These are phyloP conservation scores for Flaveria linearis DNA, from an alignment of 129 eudicot genomes.

Conservation along the genomic window DNA sequence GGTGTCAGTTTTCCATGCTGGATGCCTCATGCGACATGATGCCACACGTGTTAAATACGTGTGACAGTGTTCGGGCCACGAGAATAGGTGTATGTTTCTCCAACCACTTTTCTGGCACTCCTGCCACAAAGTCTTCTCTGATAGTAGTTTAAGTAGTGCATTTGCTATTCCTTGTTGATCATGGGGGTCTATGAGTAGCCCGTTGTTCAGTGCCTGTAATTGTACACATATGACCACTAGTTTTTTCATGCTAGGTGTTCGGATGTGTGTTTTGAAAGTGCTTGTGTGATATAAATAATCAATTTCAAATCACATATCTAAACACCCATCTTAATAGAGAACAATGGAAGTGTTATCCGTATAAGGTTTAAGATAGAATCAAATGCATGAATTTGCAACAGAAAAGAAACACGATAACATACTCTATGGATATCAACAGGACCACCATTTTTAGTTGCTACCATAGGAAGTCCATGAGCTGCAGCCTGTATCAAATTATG, in stretches of 20 bases:
- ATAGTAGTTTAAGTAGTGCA: slow-evolving; percentile 81
- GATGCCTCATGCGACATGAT: slow-evolving; percentile 92
- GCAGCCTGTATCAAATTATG: slow-evolving; percentile 62
- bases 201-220: slow-evolving; percentile 72
- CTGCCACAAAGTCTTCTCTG: slow-evolving; percentile 83
- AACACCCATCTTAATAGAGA: background rate
- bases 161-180: slow-evolving; percentile 79
- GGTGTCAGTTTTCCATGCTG: slow-evolving; percentile 87
- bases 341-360: background rate
- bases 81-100: slow-evolving; percentile 85
- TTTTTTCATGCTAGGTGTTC: background rate
- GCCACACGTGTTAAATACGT: slow-evolving; percentile 79
- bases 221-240: slow-evolving; percentile 10
- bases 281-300: background rate
- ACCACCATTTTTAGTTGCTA: slow-evolving; percentile 94
- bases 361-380: background rate
- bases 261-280: slow-evolving; percentile 5
- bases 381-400: slow-evolving; percentile 8
- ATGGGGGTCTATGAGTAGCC: slow-evolving; percentile 82
- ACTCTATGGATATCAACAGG: slow-evolving; percentile 94
- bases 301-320: background rate
- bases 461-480: slow-evolving; percentile 97
- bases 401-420: slow-evolving; percentile 19
- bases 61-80: slow-evolving; percentile 95
- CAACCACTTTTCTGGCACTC: slow-evolving; percentile 80